These are phyloP conservation scores for Exophiala sp. DNA, from an alignment of 2,329 filamentous ascomycete genomes.

Conservation along the genomic window DNA sequence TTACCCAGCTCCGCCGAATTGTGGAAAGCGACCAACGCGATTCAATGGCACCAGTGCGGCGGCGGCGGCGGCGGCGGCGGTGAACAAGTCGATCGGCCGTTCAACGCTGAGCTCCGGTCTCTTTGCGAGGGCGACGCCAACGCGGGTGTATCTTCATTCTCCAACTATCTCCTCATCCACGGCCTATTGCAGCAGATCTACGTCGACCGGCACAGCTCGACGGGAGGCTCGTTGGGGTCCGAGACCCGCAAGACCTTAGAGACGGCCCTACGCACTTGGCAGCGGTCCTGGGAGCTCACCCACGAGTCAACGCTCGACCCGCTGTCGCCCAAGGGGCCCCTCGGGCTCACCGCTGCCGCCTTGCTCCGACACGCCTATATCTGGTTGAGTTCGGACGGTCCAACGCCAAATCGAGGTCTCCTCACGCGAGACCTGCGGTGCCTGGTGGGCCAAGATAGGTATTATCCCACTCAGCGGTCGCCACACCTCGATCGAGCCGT, in stretches of 20 bases:
- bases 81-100: not conserved
- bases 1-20: conserved; percentile 14
- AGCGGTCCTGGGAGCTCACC: conserved; percentile 26
- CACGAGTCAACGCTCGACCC: conserved; percentile 26
- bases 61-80: not conserved
- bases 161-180: conserved; percentile 15
- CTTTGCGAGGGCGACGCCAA: conserved; percentile 3
- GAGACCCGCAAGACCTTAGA: conserved; percentile 3
- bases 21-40: conserved; percentile 14
- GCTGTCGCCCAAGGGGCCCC: conserved; percentile 24
- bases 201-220: not conserved
- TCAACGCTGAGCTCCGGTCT: conserved; percentile 1
- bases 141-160: conserved; percentile 5
- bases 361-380: conserved; percentile 29
- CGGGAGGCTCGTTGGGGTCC: not conserved
- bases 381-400: conserved; percentile 19
- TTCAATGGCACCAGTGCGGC: conserved; percentile 5
- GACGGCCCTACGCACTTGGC: conserved; percentile 24
- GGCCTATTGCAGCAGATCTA: conserved; percentile 10
- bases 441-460: not conserved
- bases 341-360: conserved; percentile 27
- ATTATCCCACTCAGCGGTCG: conserved; percentile 1
- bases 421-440: conserved; percentile 9
- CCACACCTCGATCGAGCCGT: conserved; percentile 22
- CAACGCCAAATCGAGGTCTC: conserved; percentile 15